Percentiles rank a stretch among this genome's conserved stretches.
phyloP scores from a whole-genome alignment of 768 basidiomycete genomes.

The Pholiota microspora region DNA sequence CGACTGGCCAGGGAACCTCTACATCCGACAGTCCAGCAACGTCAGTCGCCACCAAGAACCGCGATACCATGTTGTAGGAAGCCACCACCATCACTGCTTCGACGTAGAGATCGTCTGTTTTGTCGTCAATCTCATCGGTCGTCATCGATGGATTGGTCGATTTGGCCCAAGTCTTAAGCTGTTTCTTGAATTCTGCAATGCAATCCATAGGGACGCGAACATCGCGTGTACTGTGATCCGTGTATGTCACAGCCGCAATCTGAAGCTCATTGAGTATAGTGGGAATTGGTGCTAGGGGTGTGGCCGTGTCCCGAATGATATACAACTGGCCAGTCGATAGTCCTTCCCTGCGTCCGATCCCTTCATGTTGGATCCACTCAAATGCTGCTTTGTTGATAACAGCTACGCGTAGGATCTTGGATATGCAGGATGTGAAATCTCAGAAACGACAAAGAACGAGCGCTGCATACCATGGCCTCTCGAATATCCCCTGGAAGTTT shows the following conservation, averaged over 20 bases:
- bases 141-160: conserved; percentile 14
- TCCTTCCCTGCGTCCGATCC: conserved; percentile 46
- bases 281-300: conserved; percentile 36
- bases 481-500: conserved; percentile 45
- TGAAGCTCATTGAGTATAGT: conserved; percentile 46
- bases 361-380: conserved; percentile 59
- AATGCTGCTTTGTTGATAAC: conserved; percentile 48
- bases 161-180: conserved; percentile 28
- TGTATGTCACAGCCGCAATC: conserved; percentile 51
- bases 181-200: conserved; percentile 36
- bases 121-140: conserved; percentile 23
- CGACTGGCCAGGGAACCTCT: conserved; percentile 48
- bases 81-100: conserved; percentile 54
- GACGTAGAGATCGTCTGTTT: conserved; percentile 45
- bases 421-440: conserved; percentile 29
- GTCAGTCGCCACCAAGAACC: conserved; percentile 61
- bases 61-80: conserved; percentile 67
- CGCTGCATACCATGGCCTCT: conserved; percentile 45
- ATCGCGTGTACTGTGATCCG: conserved; percentile 54
- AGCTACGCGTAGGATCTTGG: conserved; percentile 49
- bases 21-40: conserved; percentile 51
- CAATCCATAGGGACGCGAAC: conserved; percentile 42
- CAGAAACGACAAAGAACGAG: background rate
- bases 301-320: conserved; percentile 47
- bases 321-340: conserved; percentile 53